Evolutionary conservation across 2,329 filamentous ascomycete genomes (phyloP).

Genomic region (Penicillium sp.): DNA sequence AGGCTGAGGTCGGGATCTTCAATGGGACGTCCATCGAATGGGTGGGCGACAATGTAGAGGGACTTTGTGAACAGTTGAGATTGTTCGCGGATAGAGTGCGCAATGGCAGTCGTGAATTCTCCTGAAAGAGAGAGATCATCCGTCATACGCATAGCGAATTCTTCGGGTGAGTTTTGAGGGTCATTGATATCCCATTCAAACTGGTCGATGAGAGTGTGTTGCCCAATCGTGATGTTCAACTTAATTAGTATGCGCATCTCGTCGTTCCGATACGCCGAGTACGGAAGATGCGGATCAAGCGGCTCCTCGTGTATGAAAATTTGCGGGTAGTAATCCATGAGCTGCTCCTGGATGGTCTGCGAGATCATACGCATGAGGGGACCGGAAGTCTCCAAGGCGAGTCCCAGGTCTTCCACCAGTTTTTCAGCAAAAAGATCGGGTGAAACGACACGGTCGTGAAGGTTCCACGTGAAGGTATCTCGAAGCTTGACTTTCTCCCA

Average conservation of each 20-base stretch:
- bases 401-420: constrained; percentile 80
- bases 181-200: constrained; percentile 99
- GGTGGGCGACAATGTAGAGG: constrained; percentile 88
- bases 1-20: constrained; percentile 88
- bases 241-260: constrained; percentile 97
- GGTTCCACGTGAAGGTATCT: constrained; percentile 98
- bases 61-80: constrained; percentile 92
- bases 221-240: constrained; percentile 95
- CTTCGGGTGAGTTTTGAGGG: constrained; percentile 88
- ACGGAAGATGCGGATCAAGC: constrained; percentile 85
- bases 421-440: constrained; percentile 85
- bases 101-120: constrained; percentile 96
- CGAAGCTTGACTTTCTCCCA: constrained; percentile 93
- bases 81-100: constrained; percentile 96
- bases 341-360: constrained; percentile 79
- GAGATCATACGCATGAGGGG: constrained; percentile 66
- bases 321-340: constrained; percentile 91
- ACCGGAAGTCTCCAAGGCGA: constrained; percentile 69
- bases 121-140: constrained; percentile 87
- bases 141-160: constrained; percentile 89
- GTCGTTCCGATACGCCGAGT: constrained; percentile 95
- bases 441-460: constrained; percentile 83
- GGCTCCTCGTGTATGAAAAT: constrained; percentile 88
- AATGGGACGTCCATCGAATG: constrained; percentile 90
- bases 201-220: constrained; percentile 91